Conservation (phyloP, 257 asterid species). For the Handroanthus guayacan region DNA sequence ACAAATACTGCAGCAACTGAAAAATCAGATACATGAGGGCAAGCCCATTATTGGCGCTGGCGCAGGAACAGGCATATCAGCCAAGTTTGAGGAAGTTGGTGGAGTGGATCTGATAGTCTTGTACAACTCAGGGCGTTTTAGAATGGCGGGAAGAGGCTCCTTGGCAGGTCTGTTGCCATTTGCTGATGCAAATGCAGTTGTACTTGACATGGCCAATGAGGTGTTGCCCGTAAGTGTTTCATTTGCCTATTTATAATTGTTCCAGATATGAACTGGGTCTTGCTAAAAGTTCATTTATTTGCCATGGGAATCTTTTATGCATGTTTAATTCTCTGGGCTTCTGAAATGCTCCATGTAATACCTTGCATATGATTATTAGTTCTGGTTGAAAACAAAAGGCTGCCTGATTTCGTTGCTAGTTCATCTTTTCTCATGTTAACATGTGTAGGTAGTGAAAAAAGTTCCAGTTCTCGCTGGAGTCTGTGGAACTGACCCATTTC, state of each 20-base stretch:
- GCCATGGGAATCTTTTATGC: background rate
- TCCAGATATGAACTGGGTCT: background rate
- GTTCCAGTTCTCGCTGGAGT: conserved; percentile 99
- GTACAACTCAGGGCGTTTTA: conserved; percentile 94
- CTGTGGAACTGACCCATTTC: conserved; percentile 96
- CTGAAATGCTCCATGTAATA: conserved; percentile 2
- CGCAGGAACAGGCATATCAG: conserved; percentile 99
- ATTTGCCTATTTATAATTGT: conserved; percentile 29
- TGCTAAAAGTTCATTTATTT: background rate
- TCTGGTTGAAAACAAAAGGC: background rate
- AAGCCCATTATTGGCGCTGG: conserved; percentile 96
- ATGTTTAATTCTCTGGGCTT: conserved; percentile 10
- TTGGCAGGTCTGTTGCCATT: conserved; percentile 95
- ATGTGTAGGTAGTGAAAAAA: conserved; percentile 73
- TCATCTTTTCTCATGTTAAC: conserved; percentile 34
- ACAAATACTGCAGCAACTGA: conserved; percentile 63
- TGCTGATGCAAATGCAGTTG: conserved; percentile 97
- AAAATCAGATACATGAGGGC: conserved; percentile 69
- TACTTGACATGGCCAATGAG: conserved; percentile 96
- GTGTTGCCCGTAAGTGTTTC: conserved; percentile 83
- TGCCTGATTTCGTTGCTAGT: conserved; percentile 23
- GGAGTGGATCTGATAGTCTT: conserved; percentile 92
- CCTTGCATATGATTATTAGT: conserved; percentile 24
- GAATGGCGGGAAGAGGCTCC: conserved; percentile 99
- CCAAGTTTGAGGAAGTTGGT: conserved; percentile 98